Base-by-base conservation (phyloP, 345 rosid species). In the Streptanthus diversifolius region DNA sequence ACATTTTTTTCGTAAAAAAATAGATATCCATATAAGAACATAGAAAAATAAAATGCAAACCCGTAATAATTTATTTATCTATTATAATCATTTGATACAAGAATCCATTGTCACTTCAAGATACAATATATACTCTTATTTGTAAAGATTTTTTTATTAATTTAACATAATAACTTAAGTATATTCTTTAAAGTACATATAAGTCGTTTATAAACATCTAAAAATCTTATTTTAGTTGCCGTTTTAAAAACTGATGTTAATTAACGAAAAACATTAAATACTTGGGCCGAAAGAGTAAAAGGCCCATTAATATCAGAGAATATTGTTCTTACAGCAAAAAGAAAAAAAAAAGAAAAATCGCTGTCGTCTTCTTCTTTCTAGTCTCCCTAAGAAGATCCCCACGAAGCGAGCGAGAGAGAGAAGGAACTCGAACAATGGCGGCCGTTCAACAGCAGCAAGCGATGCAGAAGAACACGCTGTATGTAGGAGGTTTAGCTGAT, bases 391-490 rank as follows among this genome's bases (percentile, higher is more conserved):
- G 56, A 63, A 36, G 24, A 48, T 12, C 1, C 5, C n/a, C 62
- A 63, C 1, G 3, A 13, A 54, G 19, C 36, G 6, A 57, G 61
- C 44, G 60, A 51, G 41, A 30, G 63, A 41, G 29, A 37, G n/a
- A 19, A 57, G 47, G 48, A 70, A 36, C 8, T 22, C 1, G 27
- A 65, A 57, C 64, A 71, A 72, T 59, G 79, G 67, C 53, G 41
- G 85, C 84, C 32, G 76, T 63, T 37, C 72, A 63, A 37, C 77
- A 72, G 44, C 85, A 82, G 48, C 86, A 68, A 18, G 90, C 85
- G 63, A 91, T 95, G 76, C 99, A 95, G 85, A 95, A 95, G 89
- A 95, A 90, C 82, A 95, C 99, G 4, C 81, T 95, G 32, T 95
- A 95, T 77, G 98, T 91, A 0, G 99, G 99, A 45, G 99, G 99